These are phyloP conservation scores for Epicoccum sorghinum DNA, from an alignment of 2,329 filamentous ascomycete genomes.

Conservation along the genomic window DNA sequence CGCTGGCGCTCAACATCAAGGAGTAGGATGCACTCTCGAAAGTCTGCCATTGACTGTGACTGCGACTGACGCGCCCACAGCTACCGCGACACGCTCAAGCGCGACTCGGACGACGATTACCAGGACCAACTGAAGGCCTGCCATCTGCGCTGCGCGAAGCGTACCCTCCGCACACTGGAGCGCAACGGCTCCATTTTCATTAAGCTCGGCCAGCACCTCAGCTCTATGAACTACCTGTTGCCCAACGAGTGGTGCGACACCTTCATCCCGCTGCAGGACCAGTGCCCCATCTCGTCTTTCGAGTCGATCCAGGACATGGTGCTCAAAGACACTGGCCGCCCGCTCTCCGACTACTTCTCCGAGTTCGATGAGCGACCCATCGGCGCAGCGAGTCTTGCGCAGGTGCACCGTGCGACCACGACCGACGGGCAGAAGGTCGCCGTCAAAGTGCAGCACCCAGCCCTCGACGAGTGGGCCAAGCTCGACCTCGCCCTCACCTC, in stretches of 20 bases:
- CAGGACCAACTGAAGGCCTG: conserved; percentile 77
- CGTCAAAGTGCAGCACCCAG: conserved; percentile 95
- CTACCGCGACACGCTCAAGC: conserved; percentile 84
- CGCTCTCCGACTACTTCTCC: conserved; percentile 82
- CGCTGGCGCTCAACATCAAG: conserved; percentile 82
- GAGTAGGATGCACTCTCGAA: conserved; percentile 64
- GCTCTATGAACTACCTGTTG: conserved; percentile 92
- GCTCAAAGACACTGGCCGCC: conserved; percentile 76
- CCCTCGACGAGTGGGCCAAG: conserved; percentile 85
- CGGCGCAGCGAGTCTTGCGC: conserved; percentile 90
- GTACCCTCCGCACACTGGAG: conserved; percentile 86
- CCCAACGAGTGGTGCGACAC: conserved; percentile 93
- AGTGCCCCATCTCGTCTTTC: conserved; percentile 89
- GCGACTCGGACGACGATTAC: conserved; percentile 68
- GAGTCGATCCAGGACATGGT: conserved; percentile 90
- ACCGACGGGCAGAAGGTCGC: conserved; percentile 86
- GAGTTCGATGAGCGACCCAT: conserved; percentile 82
- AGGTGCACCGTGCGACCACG: conserved; percentile 87
- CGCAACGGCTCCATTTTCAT: conserved; percentile 99
- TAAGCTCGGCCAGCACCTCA: conserved; percentile 94
- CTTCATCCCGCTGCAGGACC: conserved; percentile 94
- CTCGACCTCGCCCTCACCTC: conserved; percentile 85
- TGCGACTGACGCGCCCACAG: conserved; percentile 53
- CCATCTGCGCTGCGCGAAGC: conserved; percentile 88
- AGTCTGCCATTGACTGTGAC: not conserved